A percentile compares a stretch with the other conserved stretches of the same genome.
These are phyloP conservation scores for Pseudisothecium myosuroides DNA, from an alignment of 225 moss, liverwort and hornwort genomes.

Conservation along the genomic window DNA sequence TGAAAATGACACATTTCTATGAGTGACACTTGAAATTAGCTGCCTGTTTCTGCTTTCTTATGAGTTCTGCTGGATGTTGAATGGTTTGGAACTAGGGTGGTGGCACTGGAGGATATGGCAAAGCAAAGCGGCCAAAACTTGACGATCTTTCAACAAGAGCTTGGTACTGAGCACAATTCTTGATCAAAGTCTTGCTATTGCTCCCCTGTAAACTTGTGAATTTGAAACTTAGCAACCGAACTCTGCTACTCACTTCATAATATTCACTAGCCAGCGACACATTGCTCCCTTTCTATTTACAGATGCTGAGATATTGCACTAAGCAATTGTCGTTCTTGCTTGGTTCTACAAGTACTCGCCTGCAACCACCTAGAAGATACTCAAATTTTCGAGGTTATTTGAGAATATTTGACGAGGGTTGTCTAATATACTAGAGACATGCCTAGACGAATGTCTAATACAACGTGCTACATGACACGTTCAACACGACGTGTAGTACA, in stretches of 20 bases:
- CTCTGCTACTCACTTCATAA: too few species aligned
- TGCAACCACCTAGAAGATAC: neutral
- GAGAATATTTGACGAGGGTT: neutral
- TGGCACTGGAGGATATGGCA: slow-evolving; percentile 37
- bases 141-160: slow-evolving; percentile 43
- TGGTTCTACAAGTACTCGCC: neutral
- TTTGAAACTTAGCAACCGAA: too few species aligned
- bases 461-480: neutral
- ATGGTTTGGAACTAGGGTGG: slow-evolving; percentile 22
- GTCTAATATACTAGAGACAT: neutral
- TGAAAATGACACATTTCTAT: neutral
- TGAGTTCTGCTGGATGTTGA: neutral
- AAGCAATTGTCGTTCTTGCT: neutral
- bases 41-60: neutral
- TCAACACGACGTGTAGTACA: neutral
- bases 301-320: neutral
- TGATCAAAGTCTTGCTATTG: neutral
- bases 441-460: neutral
- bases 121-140: slow-evolving; percentile 39
- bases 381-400: neutral
- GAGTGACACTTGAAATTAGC: neutral
- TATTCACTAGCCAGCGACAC: too few species aligned
- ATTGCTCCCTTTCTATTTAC: too few species aligned
- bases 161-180: slow-evolving; percentile 16
- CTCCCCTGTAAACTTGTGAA: neutral